phyloP scores from a whole-genome alignment of 352 stramenopile species.

The Phytophthora podocarpi region DNA sequence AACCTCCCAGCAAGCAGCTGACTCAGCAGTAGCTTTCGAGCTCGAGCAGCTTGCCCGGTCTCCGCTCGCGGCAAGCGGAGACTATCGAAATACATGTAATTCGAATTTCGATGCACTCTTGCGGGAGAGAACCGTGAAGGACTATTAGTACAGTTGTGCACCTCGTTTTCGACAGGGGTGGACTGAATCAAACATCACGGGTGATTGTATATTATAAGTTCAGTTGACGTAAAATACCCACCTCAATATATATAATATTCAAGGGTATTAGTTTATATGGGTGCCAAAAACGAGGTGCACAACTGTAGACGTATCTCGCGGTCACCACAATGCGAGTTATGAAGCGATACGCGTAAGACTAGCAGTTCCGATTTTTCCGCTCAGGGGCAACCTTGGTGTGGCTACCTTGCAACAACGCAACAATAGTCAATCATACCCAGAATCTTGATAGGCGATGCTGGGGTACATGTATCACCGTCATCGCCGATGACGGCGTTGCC shows the following conservation, averaged over 20 bases:
- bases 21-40: neutral
- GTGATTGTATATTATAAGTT: too few relatives aligned
- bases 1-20: constrained; percentile 5
- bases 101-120: constrained; percentile 16
- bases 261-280: too few relatives aligned
- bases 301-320: neutral
- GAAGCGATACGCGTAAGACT: too few relatives aligned
- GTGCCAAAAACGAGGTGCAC: too few relatives aligned
- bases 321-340: neutral
- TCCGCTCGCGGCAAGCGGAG: constrained; percentile 3
- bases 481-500: neutral
- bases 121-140: constrained; percentile 11
- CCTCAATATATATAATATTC: too few relatives aligned
- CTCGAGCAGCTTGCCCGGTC: constrained; percentile 4
- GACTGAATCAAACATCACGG: too few relatives aligned
- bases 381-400: too few relatives aligned
- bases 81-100: constrained; percentile 5
- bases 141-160: neutral
- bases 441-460: neutral
- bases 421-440: neutral
- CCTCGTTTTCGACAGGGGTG: too few relatives aligned
- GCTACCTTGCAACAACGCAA: constrained; percentile 13
- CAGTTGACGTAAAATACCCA: too few relatives aligned
- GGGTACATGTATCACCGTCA: neutral
- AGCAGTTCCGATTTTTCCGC: neutral